Evolutionary conservation across 1,284 basidiomycete genomes (phyloP).

Genomic region (Pseudozyma thailandica): DNA sequence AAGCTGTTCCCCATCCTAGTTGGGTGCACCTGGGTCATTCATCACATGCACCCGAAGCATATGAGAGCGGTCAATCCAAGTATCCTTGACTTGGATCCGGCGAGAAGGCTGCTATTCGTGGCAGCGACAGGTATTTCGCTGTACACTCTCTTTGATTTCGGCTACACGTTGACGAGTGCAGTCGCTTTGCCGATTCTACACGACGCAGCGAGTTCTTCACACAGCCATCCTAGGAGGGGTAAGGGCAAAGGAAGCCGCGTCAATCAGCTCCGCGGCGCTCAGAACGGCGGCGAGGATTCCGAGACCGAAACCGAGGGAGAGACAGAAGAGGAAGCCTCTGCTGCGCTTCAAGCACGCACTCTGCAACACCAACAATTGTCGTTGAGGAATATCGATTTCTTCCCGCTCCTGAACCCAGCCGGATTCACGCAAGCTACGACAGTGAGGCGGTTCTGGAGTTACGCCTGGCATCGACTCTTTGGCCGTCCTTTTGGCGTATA

Average conservation of each 20-base stretch:
- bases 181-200: conserved; percentile 43
- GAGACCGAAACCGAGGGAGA: conserved; percentile 37
- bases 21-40: conserved; percentile 30
- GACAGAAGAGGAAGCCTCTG: conserved; percentile 30
- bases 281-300: conserved; percentile 13
- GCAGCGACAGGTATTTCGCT: conserved; percentile 48
- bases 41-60: conserved; percentile 34
- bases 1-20: conserved; percentile 44
- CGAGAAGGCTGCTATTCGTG: conserved; percentile 34
- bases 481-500: conserved; percentile 49
- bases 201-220: conserved; percentile 11
- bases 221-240: background rate
- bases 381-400: conserved; percentile 55
- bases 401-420: conserved; percentile 51
- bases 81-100: conserved; percentile 33
- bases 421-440: conserved; percentile 37
- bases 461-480: conserved; percentile 50
- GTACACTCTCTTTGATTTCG: conserved; percentile 53
- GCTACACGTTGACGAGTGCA: conserved; percentile 51
- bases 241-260: conserved; percentile 7
- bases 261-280: conserved; percentile 4
- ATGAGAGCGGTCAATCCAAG: conserved; percentile 28
- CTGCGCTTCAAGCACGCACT: conserved; percentile 9
- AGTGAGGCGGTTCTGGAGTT: conserved; percentile 47
- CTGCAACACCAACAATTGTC: conserved; percentile 30